These are phyloP conservation scores for Lachancea quebecensis DNA, from an alignment of 805 yeast species.

Conservation along the genomic window DNA sequence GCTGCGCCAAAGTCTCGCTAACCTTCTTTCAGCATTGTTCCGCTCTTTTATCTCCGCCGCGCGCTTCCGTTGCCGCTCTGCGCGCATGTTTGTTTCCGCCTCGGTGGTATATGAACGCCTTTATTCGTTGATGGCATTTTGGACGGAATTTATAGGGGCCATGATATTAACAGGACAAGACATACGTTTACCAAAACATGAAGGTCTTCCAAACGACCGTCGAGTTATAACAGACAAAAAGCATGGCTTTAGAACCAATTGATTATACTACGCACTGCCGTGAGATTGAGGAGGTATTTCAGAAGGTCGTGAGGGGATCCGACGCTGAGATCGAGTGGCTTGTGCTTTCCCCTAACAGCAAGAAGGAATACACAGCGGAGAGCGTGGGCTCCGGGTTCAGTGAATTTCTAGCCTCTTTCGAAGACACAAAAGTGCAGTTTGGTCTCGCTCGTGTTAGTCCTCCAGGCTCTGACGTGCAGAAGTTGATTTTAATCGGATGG, in stretches of 20 bases:
- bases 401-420: slow-evolving; percentile 75
- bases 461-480: slow-evolving; percentile 85
- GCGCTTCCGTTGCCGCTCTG: no score
- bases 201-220: background rate
- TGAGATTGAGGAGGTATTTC: slow-evolving; percentile 68
- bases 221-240: background rate
- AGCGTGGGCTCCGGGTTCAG: slow-evolving; percentile 55
- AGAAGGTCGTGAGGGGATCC: slow-evolving; percentile 64
- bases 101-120: no score
- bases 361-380: slow-evolving; percentile 37
- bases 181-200: no score
- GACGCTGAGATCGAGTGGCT: slow-evolving; percentile 68
- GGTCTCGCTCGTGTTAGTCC: slow-evolving; percentile 85
- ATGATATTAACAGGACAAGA: background rate
- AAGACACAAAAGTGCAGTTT: slow-evolving; percentile 82
- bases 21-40: no score
- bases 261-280: slow-evolving; percentile 62
- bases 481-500: slow-evolving; percentile 86
- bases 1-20: no score
- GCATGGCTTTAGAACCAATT: slow-evolving; percentile 40
- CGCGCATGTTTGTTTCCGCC: no score
- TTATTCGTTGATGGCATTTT: background rate
- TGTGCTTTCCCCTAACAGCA: slow-evolving; percentile 67
- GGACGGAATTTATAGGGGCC: background rate
- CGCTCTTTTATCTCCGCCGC: no score